Evolutionary conservation across 306 rosid genomes (phyloP).

Genomic region (Dalbergia cochinchinensis): DNA sequence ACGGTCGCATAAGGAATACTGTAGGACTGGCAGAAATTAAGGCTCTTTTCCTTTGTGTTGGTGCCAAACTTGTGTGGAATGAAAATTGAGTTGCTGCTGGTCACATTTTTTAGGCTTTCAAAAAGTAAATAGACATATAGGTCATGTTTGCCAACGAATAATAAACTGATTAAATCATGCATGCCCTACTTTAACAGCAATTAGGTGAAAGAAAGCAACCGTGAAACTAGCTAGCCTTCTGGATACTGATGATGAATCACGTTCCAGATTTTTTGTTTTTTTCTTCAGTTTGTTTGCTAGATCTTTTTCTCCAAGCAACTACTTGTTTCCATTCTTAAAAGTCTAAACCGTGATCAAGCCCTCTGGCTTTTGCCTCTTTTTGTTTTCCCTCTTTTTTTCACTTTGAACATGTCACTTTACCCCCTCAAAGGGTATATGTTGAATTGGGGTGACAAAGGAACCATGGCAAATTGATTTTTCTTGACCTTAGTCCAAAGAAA

Average conservation of each 20-base stretch:
- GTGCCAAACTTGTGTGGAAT: slow-evolving; percentile 54
- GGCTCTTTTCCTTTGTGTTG: slow-evolving; percentile 39
- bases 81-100: slow-evolving; percentile 38
- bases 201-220: slow-evolving; percentile 56
- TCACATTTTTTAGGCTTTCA: slow-evolving; percentile 45
- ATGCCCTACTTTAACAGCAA: slow-evolving; percentile 53
- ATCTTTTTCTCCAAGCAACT: slow-evolving; percentile 51
- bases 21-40: slow-evolving; percentile 49
- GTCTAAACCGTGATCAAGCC: slow-evolving; percentile 62
- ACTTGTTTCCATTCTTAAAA: slow-evolving; percentile 63
- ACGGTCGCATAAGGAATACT: slow-evolving; percentile 38
- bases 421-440: slow-evolving; percentile 45
- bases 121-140: slow-evolving; percentile 37
- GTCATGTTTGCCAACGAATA: slow-evolving; percentile 18
- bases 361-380: slow-evolving; percentile 48
- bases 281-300: slow-evolving; percentile 45
- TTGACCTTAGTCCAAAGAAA: slow-evolving; percentile 45
- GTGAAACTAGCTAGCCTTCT: slow-evolving; percentile 42
- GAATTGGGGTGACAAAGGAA: slow-evolving; percentile 49
- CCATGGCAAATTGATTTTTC: slow-evolving; percentile 36
- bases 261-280: slow-evolving; percentile 33
- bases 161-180: slow-evolving; percentile 40
- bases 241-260: slow-evolving; percentile 53
- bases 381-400: slow-evolving; percentile 35
- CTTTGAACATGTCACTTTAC: slow-evolving; percentile 56